Evolutionary conservation across 1,139 yeast species (phyloP).

Genomic region (Wickerhamiella pararugosa): DNA sequence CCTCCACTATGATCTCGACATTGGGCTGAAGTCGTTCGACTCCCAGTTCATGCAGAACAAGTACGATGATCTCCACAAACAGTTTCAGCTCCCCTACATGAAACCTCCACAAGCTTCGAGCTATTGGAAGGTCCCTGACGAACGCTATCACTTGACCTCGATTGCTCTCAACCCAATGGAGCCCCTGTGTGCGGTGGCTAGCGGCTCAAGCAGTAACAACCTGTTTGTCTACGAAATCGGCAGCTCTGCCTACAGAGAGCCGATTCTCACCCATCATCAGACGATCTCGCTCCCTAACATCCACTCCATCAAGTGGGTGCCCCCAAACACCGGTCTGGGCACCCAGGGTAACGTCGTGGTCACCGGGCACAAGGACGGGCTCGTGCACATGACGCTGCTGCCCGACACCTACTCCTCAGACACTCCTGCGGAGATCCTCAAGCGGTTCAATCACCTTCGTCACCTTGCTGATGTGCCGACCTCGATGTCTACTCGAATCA

Average conservation of each 20-base stretch:
- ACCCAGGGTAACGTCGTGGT: conserved; percentile 31
- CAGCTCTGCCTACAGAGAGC: conserved; percentile 14
- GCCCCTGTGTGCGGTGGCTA: conserved; percentile 47
- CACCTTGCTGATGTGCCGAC: conserved; percentile 29
- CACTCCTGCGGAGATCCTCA: conserved; percentile 53
- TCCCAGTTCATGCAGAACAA: too few relatives aligned
- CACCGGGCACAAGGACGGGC: conserved; percentile 59
- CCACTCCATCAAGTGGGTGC: conserved; percentile 50
- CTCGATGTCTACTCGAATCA: conserved; percentile 23
- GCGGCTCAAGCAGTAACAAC: conserved; percentile 40
- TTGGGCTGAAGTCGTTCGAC: too few relatives aligned
- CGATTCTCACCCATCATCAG: conserved; percentile 51
- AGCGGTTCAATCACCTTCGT: conserved; percentile 58
- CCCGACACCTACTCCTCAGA: conserved; percentile 37
- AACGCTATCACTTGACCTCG: conserved; percentile 40
- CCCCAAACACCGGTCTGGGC: conserved; percentile 25
- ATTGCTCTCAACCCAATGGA: conserved; percentile 33
- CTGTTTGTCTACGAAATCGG: conserved; percentile 46
- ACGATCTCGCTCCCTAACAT: conserved; percentile 60
- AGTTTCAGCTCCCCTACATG: too few relatives aligned
- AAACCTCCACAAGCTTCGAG: conserved; percentile 10
- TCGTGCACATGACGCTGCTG: conserved; percentile 50
- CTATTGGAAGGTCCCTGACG: conserved; percentile 62
- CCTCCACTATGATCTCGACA: too few relatives aligned
- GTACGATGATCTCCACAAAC: too few relatives aligned